Evolutionary conservation across 306 rosid species (phyloP).

Genomic region (Ochetophila trinervis): DNA sequence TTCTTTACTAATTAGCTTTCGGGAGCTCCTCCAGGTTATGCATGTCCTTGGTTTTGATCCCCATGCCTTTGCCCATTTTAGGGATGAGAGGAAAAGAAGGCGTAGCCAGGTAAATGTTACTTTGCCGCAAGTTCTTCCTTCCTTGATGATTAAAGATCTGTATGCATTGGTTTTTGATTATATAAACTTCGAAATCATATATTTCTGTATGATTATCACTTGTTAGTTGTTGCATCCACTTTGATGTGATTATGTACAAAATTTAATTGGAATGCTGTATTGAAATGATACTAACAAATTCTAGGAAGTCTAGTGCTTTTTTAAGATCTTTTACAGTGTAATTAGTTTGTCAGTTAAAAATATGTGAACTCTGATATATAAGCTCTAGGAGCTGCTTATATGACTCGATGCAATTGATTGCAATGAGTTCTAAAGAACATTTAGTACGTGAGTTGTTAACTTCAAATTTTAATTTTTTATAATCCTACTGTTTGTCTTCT

Average conservation of each 20-base stretch:
- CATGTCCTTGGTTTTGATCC: slow-evolving; percentile 99
- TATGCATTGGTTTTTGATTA: neutral
- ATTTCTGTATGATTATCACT: neutral
- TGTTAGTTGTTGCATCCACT: neutral
- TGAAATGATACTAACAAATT: too few relatives aligned
- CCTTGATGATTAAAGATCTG: neutral
- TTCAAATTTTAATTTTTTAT: too few relatives aligned
- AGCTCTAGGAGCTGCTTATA: too few relatives aligned
- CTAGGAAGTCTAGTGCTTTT: too few relatives aligned
- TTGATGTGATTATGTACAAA: neutral
- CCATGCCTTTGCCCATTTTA: slow-evolving; percentile 94
- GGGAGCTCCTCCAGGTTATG: slow-evolving; percentile 67
- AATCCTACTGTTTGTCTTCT: too few relatives aligned
- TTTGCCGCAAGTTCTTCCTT: slow-evolving; percentile 13
- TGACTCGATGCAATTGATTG: too few relatives aligned
- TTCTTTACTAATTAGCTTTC: slow-evolving; percentile 25
- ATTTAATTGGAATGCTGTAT: too few relatives aligned
- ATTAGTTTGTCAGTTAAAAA: too few relatives aligned
- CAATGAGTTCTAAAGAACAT: too few relatives aligned
- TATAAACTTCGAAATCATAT: neutral
- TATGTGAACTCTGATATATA: too few relatives aligned
- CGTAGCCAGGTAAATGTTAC: slow-evolving; percentile 61
- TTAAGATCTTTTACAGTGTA: too few relatives aligned
- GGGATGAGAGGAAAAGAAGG: slow-evolving; percentile 95
- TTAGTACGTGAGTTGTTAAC: too few relatives aligned